Base-by-base conservation (phyloP, 257 asterid species). In the Penstemon eatonii region DNA sequence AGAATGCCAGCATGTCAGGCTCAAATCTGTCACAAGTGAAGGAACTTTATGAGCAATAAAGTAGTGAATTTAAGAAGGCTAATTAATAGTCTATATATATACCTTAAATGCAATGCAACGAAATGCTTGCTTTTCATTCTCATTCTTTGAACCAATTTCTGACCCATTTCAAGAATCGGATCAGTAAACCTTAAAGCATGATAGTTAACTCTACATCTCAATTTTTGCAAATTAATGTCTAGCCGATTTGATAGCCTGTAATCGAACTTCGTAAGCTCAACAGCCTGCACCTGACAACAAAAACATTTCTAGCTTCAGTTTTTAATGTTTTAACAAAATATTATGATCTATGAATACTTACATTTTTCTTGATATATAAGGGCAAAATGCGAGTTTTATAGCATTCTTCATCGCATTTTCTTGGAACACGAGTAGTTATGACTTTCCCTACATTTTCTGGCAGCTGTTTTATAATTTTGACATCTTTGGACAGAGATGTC, bases 1-100 rank as follows among this genome's bases (percentile, higher is more conserved):
- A 87, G 78, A 89, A 89, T 56, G 96, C 96, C 36, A 89, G 76
- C 96, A 89, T 89, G 75, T 89, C 96, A 60, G 95, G 84, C 70
- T 89, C 96, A 70, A 80, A 89, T 83, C 96, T 89, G 81, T 54
- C 18, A 8, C 11, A 51, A 67, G 47, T 51, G 65, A 49, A 12
- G 8, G 19, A 46, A n/a, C 8, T 7, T 18, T 41, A 18, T 4
- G 5, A 49, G 8, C 12, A 58, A 12, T 25, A 37, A 4, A 69
- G 40, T 8, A 55, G 15, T 36, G 43, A 46, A 33, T 47, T 11
- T 5, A 11, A 11, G 43, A 63, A 46, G 33, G 56, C 7, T 10
- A 9, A 33, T 51, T 15, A 11, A 6, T 42, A n/a, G n/a, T 53
- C 33, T 55, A 45, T 41, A 38, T 25, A 9, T 62, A 64, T 77